Conservation (phyloP, 2,329 filamentous ascomycete genomes). For the Colletotrichum neosansevieriae region DNA sequence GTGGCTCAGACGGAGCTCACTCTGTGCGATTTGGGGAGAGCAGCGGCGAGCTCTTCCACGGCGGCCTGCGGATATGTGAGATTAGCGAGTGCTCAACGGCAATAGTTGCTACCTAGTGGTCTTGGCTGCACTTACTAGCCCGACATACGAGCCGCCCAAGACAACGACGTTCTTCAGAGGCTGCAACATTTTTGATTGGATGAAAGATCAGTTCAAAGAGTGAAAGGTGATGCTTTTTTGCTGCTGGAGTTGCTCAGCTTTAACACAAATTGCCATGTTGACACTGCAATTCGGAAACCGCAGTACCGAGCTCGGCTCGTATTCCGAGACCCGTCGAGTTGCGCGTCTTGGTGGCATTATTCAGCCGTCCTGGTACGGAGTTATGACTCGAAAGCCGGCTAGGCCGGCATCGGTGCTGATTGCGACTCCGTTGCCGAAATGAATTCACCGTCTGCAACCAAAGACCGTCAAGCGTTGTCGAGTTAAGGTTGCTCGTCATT, state of each 20-base stretch:
- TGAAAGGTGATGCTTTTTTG: neutral
- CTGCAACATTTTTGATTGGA: slow-evolving; percentile 17
- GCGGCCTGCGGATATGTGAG: neutral
- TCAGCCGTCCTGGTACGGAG: too few relatives aligned
- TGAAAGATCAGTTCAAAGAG: neutral
- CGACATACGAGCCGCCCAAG: slow-evolving; percentile 59
- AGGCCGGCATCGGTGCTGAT: too few relatives aligned
- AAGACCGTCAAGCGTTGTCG: too few relatives aligned
- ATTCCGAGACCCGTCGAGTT: slow-evolving; percentile 5
- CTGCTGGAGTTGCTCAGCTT: neutral
- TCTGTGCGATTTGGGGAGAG: slow-evolving; percentile 23
- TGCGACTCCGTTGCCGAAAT: too few relatives aligned
- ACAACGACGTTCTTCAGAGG: slow-evolving; percentile 52
- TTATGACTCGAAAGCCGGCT: too few relatives aligned
- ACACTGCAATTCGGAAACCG: neutral
- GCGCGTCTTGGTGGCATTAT: too few relatives aligned
- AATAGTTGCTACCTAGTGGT: neutral
- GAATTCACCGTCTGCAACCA: too few relatives aligned
- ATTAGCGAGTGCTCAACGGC: neutral
- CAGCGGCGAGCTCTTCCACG: slow-evolving; percentile 20
- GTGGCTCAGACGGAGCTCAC: neutral
- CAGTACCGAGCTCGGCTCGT: slow-evolving; percentile 2
- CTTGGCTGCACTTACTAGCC: slow-evolving; percentile 45
- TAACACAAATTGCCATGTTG: slow-evolving; percentile 5
- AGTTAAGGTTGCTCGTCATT: too few relatives aligned